Base-by-base conservation (phyloP, 75 land plant genomes). In the Sequoia sempervirens region DNA sequence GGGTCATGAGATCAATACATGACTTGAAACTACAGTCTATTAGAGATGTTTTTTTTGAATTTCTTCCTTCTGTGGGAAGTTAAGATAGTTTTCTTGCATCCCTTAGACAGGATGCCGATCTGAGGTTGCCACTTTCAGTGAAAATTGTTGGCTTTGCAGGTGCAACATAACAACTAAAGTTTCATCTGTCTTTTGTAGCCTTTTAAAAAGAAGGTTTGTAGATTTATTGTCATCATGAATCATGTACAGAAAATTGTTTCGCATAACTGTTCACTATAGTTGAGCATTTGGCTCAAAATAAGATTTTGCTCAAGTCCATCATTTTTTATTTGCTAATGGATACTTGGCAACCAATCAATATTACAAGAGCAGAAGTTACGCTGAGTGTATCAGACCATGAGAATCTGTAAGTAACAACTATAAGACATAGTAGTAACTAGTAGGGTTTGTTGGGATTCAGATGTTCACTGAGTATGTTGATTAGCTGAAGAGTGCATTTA, bases 161-260 rank as follows among this genome's bases (percentile, higher is more conserved):
- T 47, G 61, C 56, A 52, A 54, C 38, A 28, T 52, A 41, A 81
- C 61, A 81, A 46, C 37, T 11, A 34, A 81, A 52, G 32, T 34
- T 81, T 36, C 38, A 46, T 28, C 82, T 54, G 64, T 54, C 82
- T 50, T 81, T 53, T 81, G 82, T 81, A 81, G 82, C 82, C 32
- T 81, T 46, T 81, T 17, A 15, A 81, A 64, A 52, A 52, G 81
- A 54, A 81, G 80, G 80, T 43, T 54, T 81, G 82, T 50, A 81
- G 82, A 81, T 81, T 81, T 81, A 81, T 81, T 81, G 56, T 80
- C 81, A 81, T 53, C 30, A 81, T 52, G 64, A 81, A 81, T 52
- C 47, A 20, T 81, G 82, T 81, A 81, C 82, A 81, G 56, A 81
- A 80, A 80, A 50, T 50, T 81, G 80, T 78, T 78, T 81, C 54